Evolutionary conservation across 2,329 filamentous ascomycete genomes (phyloP).

Genomic region (Aspergillus sp.): DNA sequence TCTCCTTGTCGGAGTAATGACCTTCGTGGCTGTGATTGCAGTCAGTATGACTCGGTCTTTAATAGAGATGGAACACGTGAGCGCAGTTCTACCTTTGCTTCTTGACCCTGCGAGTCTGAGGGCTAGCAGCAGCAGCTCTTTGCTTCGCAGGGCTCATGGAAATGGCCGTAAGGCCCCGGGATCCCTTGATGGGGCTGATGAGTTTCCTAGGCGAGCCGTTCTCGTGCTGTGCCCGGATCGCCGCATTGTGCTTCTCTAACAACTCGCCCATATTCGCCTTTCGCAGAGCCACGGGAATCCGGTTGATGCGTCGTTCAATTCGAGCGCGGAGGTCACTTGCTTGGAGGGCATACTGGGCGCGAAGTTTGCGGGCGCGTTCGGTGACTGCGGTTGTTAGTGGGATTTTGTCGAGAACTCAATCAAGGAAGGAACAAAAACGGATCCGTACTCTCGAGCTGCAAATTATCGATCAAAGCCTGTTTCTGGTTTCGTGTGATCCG

Average conservation of each 20-base stretch:
- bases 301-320: constrained; percentile 89
- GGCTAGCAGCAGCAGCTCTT: constrained; percentile 27
- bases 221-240: constrained; percentile 26
- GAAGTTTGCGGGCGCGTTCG: constrained; percentile 80
- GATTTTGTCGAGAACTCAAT: not conserved
- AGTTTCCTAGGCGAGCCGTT: constrained; percentile 32
- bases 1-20: constrained; percentile 72
- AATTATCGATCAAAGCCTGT: constrained; percentile 81
- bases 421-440: constrained; percentile 4
- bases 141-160: constrained; percentile 30
- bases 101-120: constrained; percentile 30
- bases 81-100: constrained; percentile 30
- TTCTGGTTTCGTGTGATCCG: constrained; percentile 72
- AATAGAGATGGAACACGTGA: not conserved
- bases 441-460: constrained; percentile 78
- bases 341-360: constrained; percentile 85
- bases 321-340: constrained; percentile 80
- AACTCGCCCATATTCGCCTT: constrained; percentile 82
- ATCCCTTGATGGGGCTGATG: constrained; percentile 28
- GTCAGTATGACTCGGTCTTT: constrained; percentile 14
- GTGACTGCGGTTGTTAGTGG: constrained; percentile 62
- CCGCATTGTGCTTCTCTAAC: constrained; percentile 52
- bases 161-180: constrained; percentile 29
- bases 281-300: constrained; percentile 77
- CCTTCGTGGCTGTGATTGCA: constrained; percentile 58